Evolutionary conservation across 345 rosid genomes (phyloP).

Genomic region (Moricandia arvensis): DNA sequence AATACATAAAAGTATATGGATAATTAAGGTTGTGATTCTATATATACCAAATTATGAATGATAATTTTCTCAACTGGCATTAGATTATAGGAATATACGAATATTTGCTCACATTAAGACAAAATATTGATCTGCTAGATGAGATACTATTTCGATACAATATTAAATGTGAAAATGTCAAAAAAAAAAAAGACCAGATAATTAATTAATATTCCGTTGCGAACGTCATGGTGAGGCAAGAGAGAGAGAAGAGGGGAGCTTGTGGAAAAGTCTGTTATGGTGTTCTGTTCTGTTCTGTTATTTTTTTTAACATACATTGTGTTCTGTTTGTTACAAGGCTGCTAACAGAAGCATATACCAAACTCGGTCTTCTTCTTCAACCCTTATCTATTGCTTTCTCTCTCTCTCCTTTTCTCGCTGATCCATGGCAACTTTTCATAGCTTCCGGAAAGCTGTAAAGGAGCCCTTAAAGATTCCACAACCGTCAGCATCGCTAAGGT

Average conservation of each 20-base stretch:
- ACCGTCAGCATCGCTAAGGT: slow-evolving; percentile 96
- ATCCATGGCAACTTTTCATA: slow-evolving; percentile 40
- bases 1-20: too few relatives aligned
- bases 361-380: slow-evolving; percentile 12
- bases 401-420: not conserved
- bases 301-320: slow-evolving; percentile 5
- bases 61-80: too few relatives aligned
- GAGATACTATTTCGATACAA: not conserved
- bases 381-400: not conserved
- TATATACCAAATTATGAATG: too few relatives aligned
- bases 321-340: slow-evolving; percentile 26
- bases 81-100: too few relatives aligned
- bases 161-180: not conserved
- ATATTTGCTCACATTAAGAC: too few relatives aligned
- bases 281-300: slow-evolving; percentile 29
- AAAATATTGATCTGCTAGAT: slow-evolving; percentile 9
- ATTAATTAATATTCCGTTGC: slow-evolving; percentile 18
- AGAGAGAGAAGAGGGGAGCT: slow-evolving; percentile 4
- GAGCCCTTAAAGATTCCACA: slow-evolving; percentile 92
- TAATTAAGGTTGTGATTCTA: too few relatives aligned
- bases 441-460: slow-evolving; percentile 91
- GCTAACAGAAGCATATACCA: slow-evolving; percentile 29
- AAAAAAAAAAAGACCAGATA: not conserved
- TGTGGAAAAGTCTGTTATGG: slow-evolving; percentile 42
- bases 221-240: slow-evolving; percentile 21